Evolutionary conservation across 2,329 filamentous ascomycete genomes (phyloP), one percentile per base, ranked within the genome.

Genomic region (Neospermospora avenae): DNA sequence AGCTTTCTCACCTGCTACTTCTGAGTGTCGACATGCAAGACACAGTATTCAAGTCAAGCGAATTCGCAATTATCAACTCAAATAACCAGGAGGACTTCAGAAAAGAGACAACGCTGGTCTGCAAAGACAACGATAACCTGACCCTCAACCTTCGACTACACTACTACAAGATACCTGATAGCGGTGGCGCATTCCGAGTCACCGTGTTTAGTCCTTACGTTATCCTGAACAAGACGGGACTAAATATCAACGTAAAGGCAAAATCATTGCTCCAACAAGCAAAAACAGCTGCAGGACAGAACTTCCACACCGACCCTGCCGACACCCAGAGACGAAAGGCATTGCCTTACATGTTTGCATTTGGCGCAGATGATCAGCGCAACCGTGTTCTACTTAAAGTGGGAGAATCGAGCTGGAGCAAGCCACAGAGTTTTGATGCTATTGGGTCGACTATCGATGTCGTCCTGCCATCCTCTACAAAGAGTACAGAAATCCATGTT

Each of bases 21-120:
- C 83, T 99, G 69, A 98, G 93, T 70, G 84, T 99, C 64, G 93
- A 98, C 70, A 91, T 99, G 87, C 91, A 99, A 76, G 95, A 99
- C 71, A 97, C 92, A 0, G 86, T 90, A 0, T 97, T 96, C 81
- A 96, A 92, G 71, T 84, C 92, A 18, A 98, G 95, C 76, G 95
- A 99, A 64, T 99, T 98, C 76, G 88, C 93, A 24, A 96, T 99
- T 69, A 93, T 99, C 78, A 99, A 99, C 71, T 88, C 93, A 2
- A 93, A 90, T 57, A 85, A 86, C 60, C 87, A 91, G 54, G 89
- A 93, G 65, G 93, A 97, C 70, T 98, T 96, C 78, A 85, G 87
- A 55, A 89, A 90, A 68, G 95, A 99, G 74, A 84, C 87, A 63
- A 85, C 81, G 0, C 75, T 99, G 4, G 80, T 89, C 13, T 87